Evolutionary conservation across 139 green algal genomes (phyloP).

Genomic region (Chlorella vulgaris): DNA sequence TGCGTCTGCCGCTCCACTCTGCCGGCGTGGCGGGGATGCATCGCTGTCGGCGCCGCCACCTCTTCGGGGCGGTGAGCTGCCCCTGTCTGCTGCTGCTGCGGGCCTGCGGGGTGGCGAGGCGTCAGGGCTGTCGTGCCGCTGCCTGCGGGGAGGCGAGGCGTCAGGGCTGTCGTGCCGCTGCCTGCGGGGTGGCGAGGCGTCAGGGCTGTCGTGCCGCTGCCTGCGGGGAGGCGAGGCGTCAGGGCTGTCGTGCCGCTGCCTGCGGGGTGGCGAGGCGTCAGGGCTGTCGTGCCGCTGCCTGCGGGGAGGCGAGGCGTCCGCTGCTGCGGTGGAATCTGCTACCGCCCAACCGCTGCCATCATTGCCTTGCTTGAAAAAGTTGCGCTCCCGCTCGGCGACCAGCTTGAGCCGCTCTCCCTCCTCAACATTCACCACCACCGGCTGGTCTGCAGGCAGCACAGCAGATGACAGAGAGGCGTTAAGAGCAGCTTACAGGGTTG

Average conservation of each 20-base stretch:
- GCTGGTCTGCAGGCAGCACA: constrained; percentile 63
- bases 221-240: constrained; percentile 41
- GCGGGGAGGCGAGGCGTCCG: constrained; percentile 44
- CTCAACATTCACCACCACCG: constrained; percentile 72
- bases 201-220: constrained; percentile 32
- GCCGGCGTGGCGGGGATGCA: constrained; percentile 40
- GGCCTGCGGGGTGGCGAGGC: constrained; percentile 41
- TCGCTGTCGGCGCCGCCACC: constrained; percentile 37
- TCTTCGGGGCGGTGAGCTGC: constrained; percentile 1
- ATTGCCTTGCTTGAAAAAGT: constrained; percentile 3
- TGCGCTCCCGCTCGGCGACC: constrained; percentile 53
- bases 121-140: constrained; percentile 44
- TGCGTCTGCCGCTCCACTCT: constrained; percentile 17
- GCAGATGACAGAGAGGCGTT: background rate
- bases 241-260: constrained; percentile 20
- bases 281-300: constrained; percentile 23
- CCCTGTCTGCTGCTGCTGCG: constrained; percentile 19
- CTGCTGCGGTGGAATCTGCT: background rate
- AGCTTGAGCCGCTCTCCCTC: constrained; percentile 56
- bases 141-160: constrained; percentile 25
- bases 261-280: constrained; percentile 36
- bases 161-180: constrained; percentile 41
- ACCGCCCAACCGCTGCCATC: constrained; percentile 33
- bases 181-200: constrained; percentile 40
- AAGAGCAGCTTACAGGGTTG: background rate